Base-by-base conservation (phyloP, 768 basidiomycete species). In the Gloeostereum incarnatum region DNA sequence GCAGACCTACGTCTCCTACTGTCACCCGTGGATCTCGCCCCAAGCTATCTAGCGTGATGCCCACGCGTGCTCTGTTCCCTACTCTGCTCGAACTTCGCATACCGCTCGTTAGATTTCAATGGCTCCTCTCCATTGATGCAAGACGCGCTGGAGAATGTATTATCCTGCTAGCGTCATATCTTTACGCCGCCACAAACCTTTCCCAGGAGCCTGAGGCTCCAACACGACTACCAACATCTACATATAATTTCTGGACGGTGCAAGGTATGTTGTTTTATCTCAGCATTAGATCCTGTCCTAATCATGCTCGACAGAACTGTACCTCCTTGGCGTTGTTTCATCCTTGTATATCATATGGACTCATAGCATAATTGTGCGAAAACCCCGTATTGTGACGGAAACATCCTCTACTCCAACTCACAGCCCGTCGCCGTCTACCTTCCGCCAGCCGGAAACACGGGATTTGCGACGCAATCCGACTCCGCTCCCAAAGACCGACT, bases 91-190 rank as follows among this genome's bases (percentile, higher is more conserved):
- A 66, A 36, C 40, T 79, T 22, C 61, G 54, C 27, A 39, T 77
- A 25, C 62, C 71, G 4, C 58, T 67, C 22, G 60, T 61, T 6
- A 49, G 58, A 13, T 53, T 53, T 31, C 44, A 51, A 20, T 74
- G 65, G 58, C 60, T 55, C 23, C 68, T 82, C 46, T 64, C 63
- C n/a, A 68, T 81, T 20, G 81, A 86, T 45, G 58, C 71, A 20
- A 64, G 81, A 44, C 69, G 73, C 44, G 65, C 76, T 16, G 72
- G 69, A 8, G 86, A 90, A 58, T 74, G 71, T 5, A n/a, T 67
- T 20, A 51, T 88, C 3, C 68, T 90, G 5, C 54, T 86, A n/a
- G 65, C 62, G 13, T 81, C 81, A 14, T 61, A 86, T 13, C 56
- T 72, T 25, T 75, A 66, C 44, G 73, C 75, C 19, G 66, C 75